phyloP scores from a whole-genome alignment of 2,329 filamentous ascomycete genomes.

The Verticillium nonalfalfae region DNA sequence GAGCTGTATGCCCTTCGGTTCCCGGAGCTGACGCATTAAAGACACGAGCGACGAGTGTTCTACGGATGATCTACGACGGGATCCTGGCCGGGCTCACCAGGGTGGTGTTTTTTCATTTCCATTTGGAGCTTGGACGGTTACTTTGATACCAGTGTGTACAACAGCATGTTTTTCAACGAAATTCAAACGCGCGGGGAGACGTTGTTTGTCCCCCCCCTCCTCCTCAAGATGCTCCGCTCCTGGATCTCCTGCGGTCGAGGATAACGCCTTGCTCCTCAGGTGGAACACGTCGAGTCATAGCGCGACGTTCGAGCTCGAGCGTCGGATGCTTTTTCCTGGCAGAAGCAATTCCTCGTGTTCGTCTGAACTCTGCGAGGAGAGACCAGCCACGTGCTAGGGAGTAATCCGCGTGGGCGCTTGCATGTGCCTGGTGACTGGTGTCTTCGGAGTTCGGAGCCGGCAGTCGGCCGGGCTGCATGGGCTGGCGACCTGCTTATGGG shows the following conservation, averaged over 20 bases:
- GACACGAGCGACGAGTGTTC: background rate
- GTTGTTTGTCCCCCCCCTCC: background rate
- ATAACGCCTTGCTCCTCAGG: background rate
- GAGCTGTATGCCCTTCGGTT: constrained; percentile 42
- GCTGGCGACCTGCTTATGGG: background rate
- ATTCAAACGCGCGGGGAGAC: background rate
- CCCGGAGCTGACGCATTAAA: background rate
- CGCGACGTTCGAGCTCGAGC: background rate
- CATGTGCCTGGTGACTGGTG: background rate
- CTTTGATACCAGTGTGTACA: background rate
- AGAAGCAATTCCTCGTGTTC: background rate
- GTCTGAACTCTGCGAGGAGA: background rate
- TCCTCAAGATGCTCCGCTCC: background rate
- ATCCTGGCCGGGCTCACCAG: background rate
- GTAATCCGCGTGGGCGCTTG: background rate
- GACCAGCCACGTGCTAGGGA: background rate
- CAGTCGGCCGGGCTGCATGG: background rate
- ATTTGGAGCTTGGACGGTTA: background rate
- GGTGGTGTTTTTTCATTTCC: background rate
- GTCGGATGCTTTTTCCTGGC: background rate
- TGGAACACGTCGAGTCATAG: background rate
- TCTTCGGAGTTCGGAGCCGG: background rate
- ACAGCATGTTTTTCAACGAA: background rate
- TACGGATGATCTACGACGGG: background rate
- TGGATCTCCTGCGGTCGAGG: background rate